These are phyloP conservation scores for Penicillium olsonii DNA, from an alignment of 2,329 filamentous ascomycete species.

Conservation along the genomic window DNA sequence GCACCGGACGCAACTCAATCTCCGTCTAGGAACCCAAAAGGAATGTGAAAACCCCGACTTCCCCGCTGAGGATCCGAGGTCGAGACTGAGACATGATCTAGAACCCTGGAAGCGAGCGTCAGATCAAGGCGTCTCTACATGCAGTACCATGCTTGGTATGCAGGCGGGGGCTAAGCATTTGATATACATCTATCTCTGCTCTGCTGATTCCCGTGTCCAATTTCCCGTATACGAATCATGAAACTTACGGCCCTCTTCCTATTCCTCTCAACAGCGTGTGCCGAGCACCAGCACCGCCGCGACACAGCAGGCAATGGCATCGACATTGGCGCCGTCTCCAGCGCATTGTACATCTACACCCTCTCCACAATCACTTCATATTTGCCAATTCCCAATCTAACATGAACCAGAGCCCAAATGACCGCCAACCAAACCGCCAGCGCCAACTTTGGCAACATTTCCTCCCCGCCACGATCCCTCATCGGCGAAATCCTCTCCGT, in stretches of 20 bases:
- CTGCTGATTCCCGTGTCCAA: not conserved
- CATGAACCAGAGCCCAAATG: conserved; percentile 11
- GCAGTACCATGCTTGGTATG: conserved; percentile 6
- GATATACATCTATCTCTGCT: conserved; percentile 13
- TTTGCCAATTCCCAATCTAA: conserved; percentile 5
- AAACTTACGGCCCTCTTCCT: conserved; percentile 15
- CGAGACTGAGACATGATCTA: conserved; percentile 1
- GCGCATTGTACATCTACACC: conserved; percentile 21
- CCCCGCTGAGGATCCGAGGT: conserved; percentile 8
- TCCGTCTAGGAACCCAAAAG: not conserved
- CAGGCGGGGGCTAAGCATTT: conserved; percentile 17
- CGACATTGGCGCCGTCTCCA: conserved; percentile 22
- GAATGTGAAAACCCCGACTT: not conserved
- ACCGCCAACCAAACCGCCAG: conserved; percentile 23
- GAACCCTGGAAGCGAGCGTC: not conserved
- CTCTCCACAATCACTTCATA: not conserved
- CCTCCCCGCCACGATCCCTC: conserved; percentile 32
- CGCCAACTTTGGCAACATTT: conserved; percentile 34
- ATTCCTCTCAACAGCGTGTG: conserved; percentile 18
- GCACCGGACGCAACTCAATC: not conserved
- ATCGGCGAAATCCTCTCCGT: conserved; percentile 33
- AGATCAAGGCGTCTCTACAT: not conserved
- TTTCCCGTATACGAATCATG: conserved; percentile 14
- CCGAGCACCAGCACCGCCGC: conserved; percentile 16
- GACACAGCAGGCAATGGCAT: conserved; percentile 14